Evolutionary conservation across 495 filamentous ascomycete species (phyloP).

Genomic region (Tuber microsphaerosporum): DNA sequence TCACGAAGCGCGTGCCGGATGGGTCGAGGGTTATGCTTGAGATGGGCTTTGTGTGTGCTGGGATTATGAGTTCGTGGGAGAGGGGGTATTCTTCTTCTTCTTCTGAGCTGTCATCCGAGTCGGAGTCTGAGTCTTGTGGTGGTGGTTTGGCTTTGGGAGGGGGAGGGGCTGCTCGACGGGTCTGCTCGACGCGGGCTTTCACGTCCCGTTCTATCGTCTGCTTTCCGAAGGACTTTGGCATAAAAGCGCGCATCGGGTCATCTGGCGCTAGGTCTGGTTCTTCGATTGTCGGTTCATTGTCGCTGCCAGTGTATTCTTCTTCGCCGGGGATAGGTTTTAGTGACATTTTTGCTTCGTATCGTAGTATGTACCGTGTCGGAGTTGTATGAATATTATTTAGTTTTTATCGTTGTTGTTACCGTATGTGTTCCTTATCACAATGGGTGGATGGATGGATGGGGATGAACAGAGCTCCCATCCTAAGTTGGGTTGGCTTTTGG

Average conservation of each 20-base stretch:
- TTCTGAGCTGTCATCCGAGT: constrained; percentile 56
- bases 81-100: constrained; percentile 88
- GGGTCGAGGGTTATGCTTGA: constrained; percentile 78
- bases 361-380: not conserved
- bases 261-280: constrained; percentile 50
- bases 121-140: constrained; percentile 46
- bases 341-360: constrained; percentile 17
- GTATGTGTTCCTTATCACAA: not conserved
- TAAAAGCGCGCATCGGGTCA: constrained; percentile 72
- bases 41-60: constrained; percentile 83
- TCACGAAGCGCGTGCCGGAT: constrained; percentile 74
- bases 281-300: constrained; percentile 57
- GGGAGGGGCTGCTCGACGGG: constrained; percentile 52
- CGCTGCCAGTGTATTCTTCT: constrained; percentile 26
- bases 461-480: not conserved
- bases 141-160: constrained; percentile 5
- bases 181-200: constrained; percentile 68
- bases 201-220: constrained; percentile 65
- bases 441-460: not conserved
- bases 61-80: constrained; percentile 84
- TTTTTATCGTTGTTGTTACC: not conserved
- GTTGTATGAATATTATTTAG: not conserved
- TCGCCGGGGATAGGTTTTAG: constrained; percentile 34
- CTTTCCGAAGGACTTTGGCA: constrained; percentile 83
- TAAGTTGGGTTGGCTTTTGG: not conserved